These are phyloP conservation scores for Hortiboletus campestris DNA, from an alignment of 768 basidiomycete species.

Conservation along the genomic window DNA sequence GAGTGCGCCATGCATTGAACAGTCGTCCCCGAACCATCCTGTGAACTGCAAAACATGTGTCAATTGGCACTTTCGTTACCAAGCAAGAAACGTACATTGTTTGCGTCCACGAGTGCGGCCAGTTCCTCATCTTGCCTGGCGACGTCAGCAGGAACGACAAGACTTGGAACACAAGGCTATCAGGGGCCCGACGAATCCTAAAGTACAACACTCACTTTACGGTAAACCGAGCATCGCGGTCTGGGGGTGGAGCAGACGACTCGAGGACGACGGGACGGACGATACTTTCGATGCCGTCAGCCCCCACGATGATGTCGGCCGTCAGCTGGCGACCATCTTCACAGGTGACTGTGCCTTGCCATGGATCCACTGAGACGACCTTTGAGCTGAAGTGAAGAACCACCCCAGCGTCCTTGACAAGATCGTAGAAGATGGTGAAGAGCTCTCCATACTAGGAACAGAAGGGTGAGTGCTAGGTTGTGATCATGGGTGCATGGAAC, in stretches of 20 bases:
- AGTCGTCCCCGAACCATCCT: slow-evolving; percentile 23
- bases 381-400: slow-evolving; percentile 41
- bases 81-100: slow-evolving; percentile 6
- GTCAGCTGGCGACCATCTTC: slow-evolving; percentile 40
- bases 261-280: slow-evolving; percentile 36
- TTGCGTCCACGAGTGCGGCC: slow-evolving; percentile 1
- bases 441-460: slow-evolving; percentile 49
- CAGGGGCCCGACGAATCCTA: not conserved
- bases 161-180: not conserved
- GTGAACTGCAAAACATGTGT: slow-evolving; percentile 15
- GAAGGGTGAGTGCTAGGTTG: not conserved
- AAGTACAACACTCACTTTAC: slow-evolving; percentile 11
- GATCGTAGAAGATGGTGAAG: slow-evolving; percentile 44
- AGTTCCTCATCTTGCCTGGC: slow-evolving; percentile 21
- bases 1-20: slow-evolving; percentile 15
- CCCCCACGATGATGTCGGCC: slow-evolving; percentile 57
- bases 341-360: slow-evolving; percentile 30
- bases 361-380: slow-evolving; percentile 36
- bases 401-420: slow-evolving; percentile 47
- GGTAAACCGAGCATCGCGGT: slow-evolving; percentile 13
- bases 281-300: slow-evolving; percentile 55
- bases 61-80: not conserved
- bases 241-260: not conserved
- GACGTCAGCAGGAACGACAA: slow-evolving; percentile 17
- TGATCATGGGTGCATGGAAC: slow-evolving; percentile 7